These are phyloP conservation scores for Coemansia erecta DNA, from an alignment of 192 early-diverging fungal species.

Conservation along the genomic window DNA sequence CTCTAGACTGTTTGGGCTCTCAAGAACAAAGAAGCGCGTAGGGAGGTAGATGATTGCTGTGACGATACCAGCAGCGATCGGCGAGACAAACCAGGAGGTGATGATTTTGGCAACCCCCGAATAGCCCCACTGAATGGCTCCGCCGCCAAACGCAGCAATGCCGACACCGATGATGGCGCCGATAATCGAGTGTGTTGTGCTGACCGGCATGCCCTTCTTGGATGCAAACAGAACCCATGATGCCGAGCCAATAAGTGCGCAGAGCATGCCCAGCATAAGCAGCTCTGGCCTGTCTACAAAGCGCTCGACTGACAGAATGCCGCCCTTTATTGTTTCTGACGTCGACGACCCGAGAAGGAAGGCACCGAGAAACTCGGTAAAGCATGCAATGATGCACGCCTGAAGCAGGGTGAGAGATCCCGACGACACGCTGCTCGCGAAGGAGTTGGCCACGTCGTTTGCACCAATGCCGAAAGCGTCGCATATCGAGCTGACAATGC, in stretches of 20 bases:
- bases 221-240: conserved; percentile 72
- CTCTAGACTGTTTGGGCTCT: conserved; percentile 61
- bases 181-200: conserved; percentile 81
- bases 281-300: conserved; percentile 66
- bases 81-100: conserved; percentile 76
- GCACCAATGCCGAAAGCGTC: conserved; percentile 82
- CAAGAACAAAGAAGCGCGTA: conserved; percentile 63
- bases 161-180: conserved; percentile 74
- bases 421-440: conserved; percentile 82
- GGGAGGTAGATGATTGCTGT: conserved; percentile 64
- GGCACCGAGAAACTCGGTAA: conserved; percentile 81
- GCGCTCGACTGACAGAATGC: conserved; percentile 59
- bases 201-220: conserved; percentile 67
- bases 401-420: conserved; percentile 72
- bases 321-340: conserved; percentile 78
- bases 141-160: conserved; percentile 66
- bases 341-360: conserved; percentile 69
- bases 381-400: conserved; percentile 74
- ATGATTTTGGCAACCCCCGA: conserved; percentile 59
- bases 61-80: conserved; percentile 63
- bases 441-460: conserved; percentile 89
- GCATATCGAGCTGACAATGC: conserved; percentile 62
- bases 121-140: conserved; percentile 63
- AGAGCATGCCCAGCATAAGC: conserved; percentile 83
- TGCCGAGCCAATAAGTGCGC: conserved; percentile 74